These are phyloP conservation scores for Malassezia caprae DNA, from an alignment of 1,284 basidiomycete genomes.

Conservation along the genomic window DNA sequence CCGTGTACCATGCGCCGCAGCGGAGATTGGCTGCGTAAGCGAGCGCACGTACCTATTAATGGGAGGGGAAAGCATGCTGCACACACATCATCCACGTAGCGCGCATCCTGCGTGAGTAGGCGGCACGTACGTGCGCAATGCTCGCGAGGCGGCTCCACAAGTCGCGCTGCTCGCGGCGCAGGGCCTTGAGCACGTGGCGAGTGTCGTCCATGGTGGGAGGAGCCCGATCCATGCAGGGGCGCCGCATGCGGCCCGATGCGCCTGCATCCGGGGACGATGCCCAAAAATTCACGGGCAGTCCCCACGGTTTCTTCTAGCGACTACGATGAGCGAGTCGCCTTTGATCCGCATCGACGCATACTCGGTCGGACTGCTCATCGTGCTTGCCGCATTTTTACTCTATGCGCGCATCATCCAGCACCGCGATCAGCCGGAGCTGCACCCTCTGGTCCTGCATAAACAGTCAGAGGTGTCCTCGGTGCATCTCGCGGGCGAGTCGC, in stretches of 20 bases:
- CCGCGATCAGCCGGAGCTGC: slow-evolving; percentile 32
- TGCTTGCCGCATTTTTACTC: background rate
- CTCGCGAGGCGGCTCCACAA: slow-evolving; percentile 12
- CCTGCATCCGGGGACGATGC: background rate
- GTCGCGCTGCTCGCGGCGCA: slow-evolving; percentile 13
- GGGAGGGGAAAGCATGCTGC: slow-evolving; percentile 13
- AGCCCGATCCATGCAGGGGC: background rate
- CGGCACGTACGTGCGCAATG: slow-evolving; percentile 10
- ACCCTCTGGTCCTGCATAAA: slow-evolving; percentile 41
- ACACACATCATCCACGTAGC: slow-evolving; percentile 9
- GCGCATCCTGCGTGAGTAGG: slow-evolving; percentile 4
- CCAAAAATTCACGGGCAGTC: background rate
- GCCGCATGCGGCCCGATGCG: background rate
- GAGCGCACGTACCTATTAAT: slow-evolving; percentile 11
- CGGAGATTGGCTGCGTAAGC: slow-evolving; percentile 65
- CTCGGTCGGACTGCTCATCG: background rate
- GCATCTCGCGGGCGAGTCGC: slow-evolving; percentile 30
- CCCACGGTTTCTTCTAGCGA: background rate
- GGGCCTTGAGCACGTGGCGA: slow-evolving; percentile 4
- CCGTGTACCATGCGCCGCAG: slow-evolving; percentile 87
- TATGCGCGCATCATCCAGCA: slow-evolving; percentile 4
- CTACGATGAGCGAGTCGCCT: background rate
- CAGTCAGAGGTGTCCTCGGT: slow-evolving; percentile 42
- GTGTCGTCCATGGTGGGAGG: background rate
- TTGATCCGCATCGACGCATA: slow-evolving; percentile 1